phyloP scores from a whole-genome alignment of 768 basidiomycete species.

The Termitomyces sp. region DNA sequence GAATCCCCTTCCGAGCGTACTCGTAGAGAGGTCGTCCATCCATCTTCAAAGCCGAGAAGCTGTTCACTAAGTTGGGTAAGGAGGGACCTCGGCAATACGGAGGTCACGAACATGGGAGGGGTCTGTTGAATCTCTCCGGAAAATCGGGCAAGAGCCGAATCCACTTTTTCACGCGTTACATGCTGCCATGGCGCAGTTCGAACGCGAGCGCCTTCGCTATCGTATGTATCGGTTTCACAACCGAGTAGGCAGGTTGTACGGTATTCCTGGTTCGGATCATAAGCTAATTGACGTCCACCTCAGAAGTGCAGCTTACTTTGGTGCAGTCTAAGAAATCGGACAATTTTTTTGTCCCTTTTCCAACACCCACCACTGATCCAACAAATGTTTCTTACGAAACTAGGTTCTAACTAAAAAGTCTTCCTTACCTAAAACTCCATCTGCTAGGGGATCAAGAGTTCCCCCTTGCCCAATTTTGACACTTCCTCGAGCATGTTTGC shows the following conservation, averaged over 20 bases:
- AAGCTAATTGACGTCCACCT: neutral
- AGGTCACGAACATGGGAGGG: constrained; percentile 76
- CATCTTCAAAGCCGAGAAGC: constrained; percentile 98
- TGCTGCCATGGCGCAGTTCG: constrained; percentile 76
- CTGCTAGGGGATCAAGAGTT: constrained; percentile 93
- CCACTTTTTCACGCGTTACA: constrained; percentile 73
- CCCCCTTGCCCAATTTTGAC: constrained; percentile 92
- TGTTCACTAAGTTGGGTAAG: constrained; percentile 23
- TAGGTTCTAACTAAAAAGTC: neutral
- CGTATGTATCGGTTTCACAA: constrained; percentile 92
- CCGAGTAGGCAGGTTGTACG: constrained; percentile 86
- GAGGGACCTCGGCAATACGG: neutral
- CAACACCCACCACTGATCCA: constrained; percentile 75
- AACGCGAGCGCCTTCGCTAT: constrained; percentile 82
- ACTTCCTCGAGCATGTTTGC: constrained; percentile 37
- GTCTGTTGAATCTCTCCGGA: constrained; percentile 84
- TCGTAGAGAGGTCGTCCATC: constrained; percentile 94
- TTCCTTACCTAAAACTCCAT: constrained; percentile 83
- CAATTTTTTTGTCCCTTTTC: constrained; percentile 86
- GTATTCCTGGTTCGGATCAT: constrained; percentile 62
- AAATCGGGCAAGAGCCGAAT: constrained; percentile 64
- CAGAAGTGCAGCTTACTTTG: constrained; percentile 48
- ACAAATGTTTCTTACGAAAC: constrained; percentile 1
- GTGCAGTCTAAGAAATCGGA: constrained; percentile 79
- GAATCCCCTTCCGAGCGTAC: constrained; percentile 87